Evolutionary conservation across 192 early-diverging fungal species (phyloP).

Genomic region (Kappamyces sp.): DNA sequence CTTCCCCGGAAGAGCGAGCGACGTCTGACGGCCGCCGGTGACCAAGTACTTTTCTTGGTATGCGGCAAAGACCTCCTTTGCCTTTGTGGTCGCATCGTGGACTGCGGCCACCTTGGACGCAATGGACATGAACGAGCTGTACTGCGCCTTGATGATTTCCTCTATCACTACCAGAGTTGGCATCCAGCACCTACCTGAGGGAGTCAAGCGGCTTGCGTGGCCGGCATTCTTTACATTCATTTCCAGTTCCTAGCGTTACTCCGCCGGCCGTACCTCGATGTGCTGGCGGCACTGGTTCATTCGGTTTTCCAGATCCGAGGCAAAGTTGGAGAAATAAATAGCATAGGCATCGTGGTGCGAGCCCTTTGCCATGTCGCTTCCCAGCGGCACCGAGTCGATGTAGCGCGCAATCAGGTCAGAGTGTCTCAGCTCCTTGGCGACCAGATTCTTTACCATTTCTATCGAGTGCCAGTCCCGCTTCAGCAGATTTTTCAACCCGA

Average conservation of each 20-base stretch:
- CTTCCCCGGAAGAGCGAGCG: not conserved
- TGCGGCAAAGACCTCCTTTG: conserved; percentile 15
- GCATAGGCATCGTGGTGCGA: conserved; percentile 7
- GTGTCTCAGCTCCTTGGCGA: conserved; percentile 9
- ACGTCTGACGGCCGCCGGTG: conserved; percentile 16
- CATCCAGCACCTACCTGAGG: not conserved
- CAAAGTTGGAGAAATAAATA: conserved; percentile 11
- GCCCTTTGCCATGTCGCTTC: not conserved
- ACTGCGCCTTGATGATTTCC: conserved; percentile 24
- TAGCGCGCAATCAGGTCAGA: conserved; percentile 8
- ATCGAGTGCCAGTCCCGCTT: conserved; percentile 3
- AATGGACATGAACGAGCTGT: conserved; percentile 28
- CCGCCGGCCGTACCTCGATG: no score
- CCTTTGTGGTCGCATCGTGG: conserved; percentile 24
- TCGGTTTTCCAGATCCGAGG: not conserved
- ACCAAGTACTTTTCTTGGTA: conserved; percentile 25
- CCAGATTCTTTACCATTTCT: conserved; percentile 7
- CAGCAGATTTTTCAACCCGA: conserved; percentile 3
- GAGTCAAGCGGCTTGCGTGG: not conserved
- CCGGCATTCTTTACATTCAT: not conserved
- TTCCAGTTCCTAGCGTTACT: no score
- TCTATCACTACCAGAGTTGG: conserved; percentile 29
- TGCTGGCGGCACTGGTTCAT: conserved; percentile 9
- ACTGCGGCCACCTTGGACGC: conserved; percentile 23
- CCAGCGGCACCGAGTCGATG: conserved; percentile 4